Conservation (phyloP, 2,329 filamentous ascomycete genomes). For the Akanthomyces muscarius region DNA sequence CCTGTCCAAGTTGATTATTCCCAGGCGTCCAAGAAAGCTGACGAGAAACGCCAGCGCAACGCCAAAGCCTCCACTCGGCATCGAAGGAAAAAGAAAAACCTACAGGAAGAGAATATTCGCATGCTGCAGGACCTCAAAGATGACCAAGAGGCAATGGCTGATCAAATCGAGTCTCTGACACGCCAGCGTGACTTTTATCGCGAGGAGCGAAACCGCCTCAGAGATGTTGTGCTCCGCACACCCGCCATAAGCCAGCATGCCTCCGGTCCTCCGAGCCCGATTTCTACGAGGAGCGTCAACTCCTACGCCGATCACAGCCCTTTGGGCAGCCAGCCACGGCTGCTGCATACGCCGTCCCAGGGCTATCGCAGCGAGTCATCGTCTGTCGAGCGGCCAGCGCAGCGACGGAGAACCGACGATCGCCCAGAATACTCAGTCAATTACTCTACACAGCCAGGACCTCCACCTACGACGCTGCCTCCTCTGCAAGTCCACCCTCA, state of each 20-base stretch:
- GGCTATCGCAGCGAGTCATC: constrained; percentile 40
- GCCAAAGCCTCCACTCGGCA: constrained; percentile 82
- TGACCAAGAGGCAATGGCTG: constrained; percentile 61
- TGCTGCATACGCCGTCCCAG: constrained; percentile 27
- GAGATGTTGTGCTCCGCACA: constrained; percentile 59
- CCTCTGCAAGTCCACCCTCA: constrained; percentile 39
- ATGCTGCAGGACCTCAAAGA: constrained; percentile 67
- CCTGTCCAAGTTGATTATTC: constrained; percentile 72
- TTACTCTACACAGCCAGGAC: constrained; percentile 35
- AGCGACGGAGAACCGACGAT: constrained; percentile 46
- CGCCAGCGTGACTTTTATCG: constrained; percentile 71
- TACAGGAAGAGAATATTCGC: constrained; percentile 67
- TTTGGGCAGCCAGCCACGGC: constrained; percentile 25
- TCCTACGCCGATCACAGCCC: constrained; percentile 39
- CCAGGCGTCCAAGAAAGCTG: constrained; percentile 75
- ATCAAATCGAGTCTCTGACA: constrained; percentile 48
- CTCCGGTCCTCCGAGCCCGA: constrained; percentile 50
- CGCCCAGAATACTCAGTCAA: constrained; percentile 39
- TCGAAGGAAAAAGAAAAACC: constrained; percentile 75
- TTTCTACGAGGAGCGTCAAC: constrained; percentile 32
- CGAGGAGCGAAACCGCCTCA: constrained; percentile 66
- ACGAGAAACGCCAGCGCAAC: constrained; percentile 82
- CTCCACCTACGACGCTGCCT: constrained; percentile 36
- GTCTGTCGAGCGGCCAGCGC: constrained; percentile 42
- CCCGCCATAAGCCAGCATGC: constrained; percentile 53